A percentile compares a stretch with the other conserved stretches of the same genome.
phyloP scores from a whole-genome alignment of 2,329 filamentous ascomycete genomes.

The Penicillium oxalicum region DNA sequence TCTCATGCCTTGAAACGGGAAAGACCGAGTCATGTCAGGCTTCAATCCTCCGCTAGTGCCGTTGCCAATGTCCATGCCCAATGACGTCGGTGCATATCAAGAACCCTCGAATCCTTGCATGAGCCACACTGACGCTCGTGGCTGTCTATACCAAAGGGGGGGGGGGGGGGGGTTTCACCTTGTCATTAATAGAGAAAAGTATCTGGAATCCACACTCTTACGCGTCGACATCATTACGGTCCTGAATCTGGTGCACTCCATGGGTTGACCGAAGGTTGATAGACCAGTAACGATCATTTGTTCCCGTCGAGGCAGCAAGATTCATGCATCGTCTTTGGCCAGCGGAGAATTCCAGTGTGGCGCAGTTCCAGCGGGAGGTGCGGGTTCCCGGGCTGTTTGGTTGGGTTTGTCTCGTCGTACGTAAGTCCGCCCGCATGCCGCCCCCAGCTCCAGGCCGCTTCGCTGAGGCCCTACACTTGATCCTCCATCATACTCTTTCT shows the following conservation, averaged over 20 bases:
- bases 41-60: neutral
- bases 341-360: slow-evolving; percentile 12
- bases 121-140: slow-evolving; percentile 17
- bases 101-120: slow-evolving; percentile 18
- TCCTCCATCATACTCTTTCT: slow-evolving; percentile 1
- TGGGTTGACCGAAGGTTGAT: too few relatives aligned
- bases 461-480: neutral
- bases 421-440: slow-evolving; percentile 15
- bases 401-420: slow-evolving; percentile 19
- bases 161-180: too few relatives aligned
- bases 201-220: too few relatives aligned
- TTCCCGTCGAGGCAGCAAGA: slow-evolving; percentile 12
- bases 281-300: too few relatives aligned
- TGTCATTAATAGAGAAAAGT: too few relatives aligned
- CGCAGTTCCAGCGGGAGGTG: slow-evolving; percentile 11
- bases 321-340: neutral
- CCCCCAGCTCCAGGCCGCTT: slow-evolving; percentile 6
- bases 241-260: too few relatives aligned
- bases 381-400: slow-evolving; percentile 14
- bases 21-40: neutral
- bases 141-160: slow-evolving; percentile 1
- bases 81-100: slow-evolving; percentile 20
- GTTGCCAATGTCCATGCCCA: slow-evolving; percentile 10
- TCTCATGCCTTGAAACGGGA: too few relatives aligned
- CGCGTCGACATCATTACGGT: too few relatives aligned